Base-by-base conservation (phyloP, 345 rosid species). In the Euphorbia peplus region DNA sequence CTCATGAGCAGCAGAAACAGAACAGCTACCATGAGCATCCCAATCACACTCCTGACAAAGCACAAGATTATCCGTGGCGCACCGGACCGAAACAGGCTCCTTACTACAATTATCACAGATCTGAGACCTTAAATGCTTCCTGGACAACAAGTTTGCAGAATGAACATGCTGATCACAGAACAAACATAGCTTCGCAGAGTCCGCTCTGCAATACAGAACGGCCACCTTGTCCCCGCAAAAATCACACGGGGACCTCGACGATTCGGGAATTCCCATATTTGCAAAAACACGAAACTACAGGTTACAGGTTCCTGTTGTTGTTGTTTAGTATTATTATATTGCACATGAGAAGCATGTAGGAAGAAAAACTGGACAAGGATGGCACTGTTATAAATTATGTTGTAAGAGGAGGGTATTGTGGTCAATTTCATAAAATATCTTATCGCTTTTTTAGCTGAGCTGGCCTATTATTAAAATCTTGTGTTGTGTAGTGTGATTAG, bases 91-190 rank as follows among this genome's bases (percentile, higher is more conserved):
- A 37, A 85, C 93, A 8, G 97, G 92, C 77, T 86, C 95, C 46
- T 73, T 48, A 29, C 80, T 21, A 70, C 91, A 86, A 52, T 64
- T 90, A 41, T 90, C 96, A 60, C 98, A 93, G 96, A 93, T 93
- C 96, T 84, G 97, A 1, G 97, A 91, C 11, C 98, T 91, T 28
- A 85, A 41, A 80, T 93, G 98, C 73, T 91, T 93, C 54, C 76
- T 81, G 1, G 97, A 87, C 14, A 91, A 82, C 1, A 79, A 81
- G 74, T 93, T 93, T 16, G 97, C 98, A 6, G 95, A 85, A 86
- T 89, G 98, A 21, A 93, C 98, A 41, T 83, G 98, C 60, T 85
- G 96, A 70, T 93, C 98, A 60, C 98, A 93, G 65, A 80, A 84
- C 48, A 93, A 71, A 46, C 98, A 93, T 1, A 93, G 92, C 87